These are phyloP conservation scores for Coelastrella sp. DNA, from an alignment of 139 green algal species.

Conservation along the genomic window DNA sequence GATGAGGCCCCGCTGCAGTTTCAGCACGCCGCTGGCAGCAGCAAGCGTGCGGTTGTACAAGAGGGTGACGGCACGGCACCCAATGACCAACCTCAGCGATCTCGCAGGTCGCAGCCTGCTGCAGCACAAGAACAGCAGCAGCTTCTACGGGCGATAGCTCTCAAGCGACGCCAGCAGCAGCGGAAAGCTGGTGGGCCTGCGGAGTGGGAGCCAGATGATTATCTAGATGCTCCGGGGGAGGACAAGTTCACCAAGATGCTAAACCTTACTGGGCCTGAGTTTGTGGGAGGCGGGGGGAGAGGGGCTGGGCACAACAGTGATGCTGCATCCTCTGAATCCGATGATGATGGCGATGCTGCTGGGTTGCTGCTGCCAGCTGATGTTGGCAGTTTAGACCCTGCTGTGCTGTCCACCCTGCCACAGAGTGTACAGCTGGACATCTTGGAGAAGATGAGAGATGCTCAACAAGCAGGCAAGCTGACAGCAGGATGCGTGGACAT, in stretches of 20 bases:
- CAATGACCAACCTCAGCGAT: background rate
- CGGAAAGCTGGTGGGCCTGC: background rate
- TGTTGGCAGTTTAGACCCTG: conserved; percentile 70
- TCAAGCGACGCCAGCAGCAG: conserved; percentile 17
- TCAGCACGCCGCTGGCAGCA: background rate
- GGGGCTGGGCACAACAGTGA: background rate
- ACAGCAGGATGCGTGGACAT: too few species aligned
- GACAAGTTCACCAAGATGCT: background rate
- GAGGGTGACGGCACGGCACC: too few species aligned
- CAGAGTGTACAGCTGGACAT: conserved; percentile 92
- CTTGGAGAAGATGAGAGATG: conserved; percentile 82
- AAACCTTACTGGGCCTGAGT: background rate
- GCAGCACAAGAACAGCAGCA: conserved; percentile 32
- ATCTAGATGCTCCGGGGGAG: background rate
- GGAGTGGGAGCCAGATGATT: conserved; percentile 29
- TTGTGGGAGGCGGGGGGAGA: background rate
- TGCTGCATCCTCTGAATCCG: conserved; percentile 28
- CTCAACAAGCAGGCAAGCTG: conserved; percentile 60
- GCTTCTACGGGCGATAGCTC: background rate
- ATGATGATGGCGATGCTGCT: conserved; percentile 45
- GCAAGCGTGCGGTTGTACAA: too few species aligned
- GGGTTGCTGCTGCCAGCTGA: conserved; percentile 57
- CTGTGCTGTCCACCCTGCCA: conserved; percentile 86
- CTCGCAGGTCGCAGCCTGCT: conserved; percentile 15
- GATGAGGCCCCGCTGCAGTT: conserved; percentile 12